Percentiles rank a stretch among this genome's conserved stretches.
Conservation (phyloP, 768 basidiomycete species). For the Podaxis pistillaris region DNA sequence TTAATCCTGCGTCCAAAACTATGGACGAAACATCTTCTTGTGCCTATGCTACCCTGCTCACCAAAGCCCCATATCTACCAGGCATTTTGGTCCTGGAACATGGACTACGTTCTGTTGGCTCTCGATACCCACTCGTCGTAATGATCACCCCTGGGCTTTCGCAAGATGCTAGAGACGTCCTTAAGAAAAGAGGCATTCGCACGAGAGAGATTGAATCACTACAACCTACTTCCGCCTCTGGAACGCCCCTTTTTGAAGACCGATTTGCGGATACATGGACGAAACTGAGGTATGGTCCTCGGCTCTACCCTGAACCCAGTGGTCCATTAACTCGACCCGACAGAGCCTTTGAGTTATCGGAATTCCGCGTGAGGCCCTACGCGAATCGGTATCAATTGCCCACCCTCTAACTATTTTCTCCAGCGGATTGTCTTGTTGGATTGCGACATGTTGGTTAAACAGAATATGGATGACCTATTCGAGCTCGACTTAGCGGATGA, state of each 20-base stretch:
- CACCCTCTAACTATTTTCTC: neutral
- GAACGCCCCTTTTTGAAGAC: conserved; percentile 38
- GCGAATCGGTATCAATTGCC: neutral
- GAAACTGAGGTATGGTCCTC: conserved; percentile 47
- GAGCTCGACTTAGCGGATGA: conserved; percentile 59
- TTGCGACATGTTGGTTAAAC: conserved; percentile 82
- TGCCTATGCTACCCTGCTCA: conserved; percentile 80
- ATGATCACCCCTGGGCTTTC: conserved; percentile 68
- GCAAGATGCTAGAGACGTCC: conserved; percentile 44
- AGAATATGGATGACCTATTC: conserved; percentile 78
- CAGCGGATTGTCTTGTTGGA: conserved; percentile 82
- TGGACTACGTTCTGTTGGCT: conserved; percentile 50
- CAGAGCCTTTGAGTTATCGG: conserved; percentile 61
- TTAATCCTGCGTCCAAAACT: neutral
- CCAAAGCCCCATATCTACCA: conserved; percentile 64
- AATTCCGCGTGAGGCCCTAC: conserved; percentile 59
- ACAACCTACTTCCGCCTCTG: conserved; percentile 41
- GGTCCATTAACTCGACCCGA: conserved; percentile 4
- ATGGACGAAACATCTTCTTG: conserved; percentile 35
- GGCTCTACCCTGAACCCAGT: neutral
- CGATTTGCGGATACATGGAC: conserved; percentile 75
- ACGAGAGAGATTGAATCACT: conserved; percentile 62
- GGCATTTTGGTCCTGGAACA: conserved; percentile 62
- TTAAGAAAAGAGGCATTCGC: conserved; percentile 52
- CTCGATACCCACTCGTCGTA: conserved; percentile 75